These are phyloP conservation scores for Lophiotrema nucula DNA, from an alignment of 495 filamentous ascomycete genomes.

Conservation along the genomic window DNA sequence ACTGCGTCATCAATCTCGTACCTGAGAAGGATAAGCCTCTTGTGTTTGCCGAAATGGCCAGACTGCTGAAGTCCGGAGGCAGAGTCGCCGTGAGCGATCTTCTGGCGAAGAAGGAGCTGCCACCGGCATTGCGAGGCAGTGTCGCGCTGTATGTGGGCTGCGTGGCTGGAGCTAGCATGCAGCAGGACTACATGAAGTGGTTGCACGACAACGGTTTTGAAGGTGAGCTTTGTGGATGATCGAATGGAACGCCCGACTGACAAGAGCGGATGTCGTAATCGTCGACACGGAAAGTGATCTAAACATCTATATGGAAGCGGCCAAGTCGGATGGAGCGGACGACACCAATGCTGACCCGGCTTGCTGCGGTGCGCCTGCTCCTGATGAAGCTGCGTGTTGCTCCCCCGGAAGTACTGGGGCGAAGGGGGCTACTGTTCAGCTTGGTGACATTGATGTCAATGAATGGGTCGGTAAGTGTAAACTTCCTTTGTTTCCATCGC, in stretches of 20 bases:
- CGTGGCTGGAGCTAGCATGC: slow-evolving; percentile 56
- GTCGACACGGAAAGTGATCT: slow-evolving; percentile 55
- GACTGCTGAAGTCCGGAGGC: slow-evolving; percentile 61
- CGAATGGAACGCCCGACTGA: slow-evolving; percentile 8
- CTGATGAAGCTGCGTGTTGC: neutral
- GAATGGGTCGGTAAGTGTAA: slow-evolving; percentile 52
- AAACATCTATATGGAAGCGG: slow-evolving; percentile 55
- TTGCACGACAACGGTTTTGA: slow-evolving; percentile 55
- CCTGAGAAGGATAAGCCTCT: slow-evolving; percentile 54
- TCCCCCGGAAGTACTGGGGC: neutral
- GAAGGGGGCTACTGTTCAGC: slow-evolving; percentile 3
- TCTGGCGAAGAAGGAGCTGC: slow-evolving; percentile 53
- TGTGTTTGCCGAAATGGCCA: slow-evolving; percentile 61
- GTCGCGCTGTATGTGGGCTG: slow-evolving; percentile 61
- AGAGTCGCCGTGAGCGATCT: slow-evolving; percentile 67
- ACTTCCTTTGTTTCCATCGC: neutral
- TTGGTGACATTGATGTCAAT: slow-evolving; percentile 46
- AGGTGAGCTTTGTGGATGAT: slow-evolving; percentile 40
- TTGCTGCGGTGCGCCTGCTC: neutral
- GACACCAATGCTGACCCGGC: neutral
- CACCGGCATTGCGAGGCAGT: slow-evolving; percentile 48
- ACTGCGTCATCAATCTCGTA: slow-evolving; percentile 68
- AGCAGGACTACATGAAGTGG: slow-evolving; percentile 56
- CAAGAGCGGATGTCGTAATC: slow-evolving; percentile 50
- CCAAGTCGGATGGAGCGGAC: slow-evolving; percentile 2